These are phyloP conservation scores for Pseudozyma sp. DNA, from an alignment of 1,284 basidiomycete species.

Conservation along the genomic window DNA sequence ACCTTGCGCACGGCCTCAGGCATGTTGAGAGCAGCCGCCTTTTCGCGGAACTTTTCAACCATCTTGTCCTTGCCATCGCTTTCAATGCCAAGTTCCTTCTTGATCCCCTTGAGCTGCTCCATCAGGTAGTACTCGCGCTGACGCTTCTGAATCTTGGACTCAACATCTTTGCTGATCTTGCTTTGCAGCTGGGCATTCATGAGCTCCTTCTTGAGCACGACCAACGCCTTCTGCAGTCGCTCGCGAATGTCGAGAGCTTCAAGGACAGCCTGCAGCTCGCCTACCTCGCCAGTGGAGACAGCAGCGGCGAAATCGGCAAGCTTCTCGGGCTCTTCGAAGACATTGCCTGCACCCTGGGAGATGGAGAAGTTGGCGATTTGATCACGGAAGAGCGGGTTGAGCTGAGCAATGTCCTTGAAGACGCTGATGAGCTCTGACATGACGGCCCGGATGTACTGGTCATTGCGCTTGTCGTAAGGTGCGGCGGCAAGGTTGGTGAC, in stretches of 20 bases:
- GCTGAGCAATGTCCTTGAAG: constrained; percentile 97
- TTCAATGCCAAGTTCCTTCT: constrained; percentile 98
- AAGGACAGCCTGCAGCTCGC: constrained; percentile 92
- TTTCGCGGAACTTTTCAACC: constrained; percentile 93
- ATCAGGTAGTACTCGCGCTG: constrained; percentile 97
- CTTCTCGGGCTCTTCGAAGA: constrained; percentile 98
- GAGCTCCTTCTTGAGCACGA: constrained; percentile 96
- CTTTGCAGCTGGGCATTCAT: constrained; percentile 96
- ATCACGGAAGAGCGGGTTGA: constrained; percentile 97
- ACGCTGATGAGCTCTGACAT: constrained; percentile 97
- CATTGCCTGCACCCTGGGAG: constrained; percentile 93
- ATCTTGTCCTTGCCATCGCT: constrained; percentile 97
- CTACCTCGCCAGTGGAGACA: constrained; percentile 88
- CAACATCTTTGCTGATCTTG: constrained; percentile 93
- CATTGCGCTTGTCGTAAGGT: constrained; percentile 84
- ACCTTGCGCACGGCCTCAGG: constrained; percentile 91
- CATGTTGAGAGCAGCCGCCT: constrained; percentile 88
- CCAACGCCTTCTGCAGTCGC: constrained; percentile 86
- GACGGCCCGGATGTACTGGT: constrained; percentile 85
- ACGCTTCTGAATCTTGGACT: constrained; percentile 94
- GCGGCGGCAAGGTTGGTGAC: constrained; percentile 84
- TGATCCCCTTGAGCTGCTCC: constrained; percentile 99
- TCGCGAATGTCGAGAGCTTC: constrained; percentile 89
- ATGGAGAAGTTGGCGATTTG: constrained; percentile 97
- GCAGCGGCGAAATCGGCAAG: constrained; percentile 98